Percentiles rank a stretch among this genome's conserved stretches.
Conservation (phyloP, 2,329 filamentous ascomycete genomes). For the Penicillium aurantiogriseum region DNA sequence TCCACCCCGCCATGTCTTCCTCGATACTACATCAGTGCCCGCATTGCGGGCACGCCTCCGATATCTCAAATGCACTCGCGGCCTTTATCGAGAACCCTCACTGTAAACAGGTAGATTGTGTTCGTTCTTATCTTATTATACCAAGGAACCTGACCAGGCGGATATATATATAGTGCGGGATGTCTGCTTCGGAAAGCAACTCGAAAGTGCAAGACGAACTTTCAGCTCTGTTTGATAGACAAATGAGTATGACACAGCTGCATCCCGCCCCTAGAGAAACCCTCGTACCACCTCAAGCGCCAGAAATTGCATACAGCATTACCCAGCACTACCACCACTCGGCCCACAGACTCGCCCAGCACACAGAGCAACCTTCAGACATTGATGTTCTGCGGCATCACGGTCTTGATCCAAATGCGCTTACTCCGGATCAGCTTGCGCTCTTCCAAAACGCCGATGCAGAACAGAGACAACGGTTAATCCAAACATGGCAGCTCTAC, state of each 20-base stretch:
- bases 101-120: conserved; percentile 42
- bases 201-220: conserved; percentile 78
- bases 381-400: conserved; percentile 63
- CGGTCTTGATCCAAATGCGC: conserved; percentile 66
- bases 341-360: conserved; percentile 57
- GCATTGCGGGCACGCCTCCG: conserved; percentile 39
- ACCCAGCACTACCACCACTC: conserved; percentile 85
- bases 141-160: conserved; percentile 22
- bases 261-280: conserved; percentile 35
- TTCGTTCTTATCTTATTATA: conserved; percentile 18
- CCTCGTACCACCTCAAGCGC: conserved; percentile 31
- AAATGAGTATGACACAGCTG: conserved; percentile 60
- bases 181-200: conserved; percentile 44
- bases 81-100: conserved; percentile 39
- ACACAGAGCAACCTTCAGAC: conserved; percentile 34
- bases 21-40: conserved; percentile 40
- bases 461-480: conserved; percentile 68
- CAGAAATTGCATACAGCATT: conserved; percentile 67
- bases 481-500: conserved; percentile 83
- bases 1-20: conserved; percentile 33
- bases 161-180: conserved; percentile 37
- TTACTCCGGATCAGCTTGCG: conserved; percentile 72
- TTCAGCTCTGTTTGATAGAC: conserved; percentile 72
- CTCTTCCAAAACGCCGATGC: conserved; percentile 74
- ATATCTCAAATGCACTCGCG: conserved; percentile 36